phyloP scores from a whole-genome alignment of 2,329 filamentous ascomycete genomes.

The Alternaria infectoria region DNA sequence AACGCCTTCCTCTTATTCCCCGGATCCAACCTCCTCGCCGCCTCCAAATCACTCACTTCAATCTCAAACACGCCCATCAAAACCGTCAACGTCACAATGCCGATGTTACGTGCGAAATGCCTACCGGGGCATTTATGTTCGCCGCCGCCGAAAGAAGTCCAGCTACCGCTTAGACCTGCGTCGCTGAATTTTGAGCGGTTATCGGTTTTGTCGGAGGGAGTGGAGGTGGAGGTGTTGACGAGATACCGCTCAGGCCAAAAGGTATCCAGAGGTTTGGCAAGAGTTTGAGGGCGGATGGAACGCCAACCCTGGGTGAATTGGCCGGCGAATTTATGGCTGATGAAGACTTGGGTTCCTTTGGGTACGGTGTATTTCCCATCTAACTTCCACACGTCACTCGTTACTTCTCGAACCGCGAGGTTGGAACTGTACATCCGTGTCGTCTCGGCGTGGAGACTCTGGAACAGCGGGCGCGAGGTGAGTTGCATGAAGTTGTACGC shows the following conservation, averaged over 20 bases:
- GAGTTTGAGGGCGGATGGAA: not conserved
- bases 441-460: slow-evolving; percentile 22
- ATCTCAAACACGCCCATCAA: slow-evolving; percentile 12
- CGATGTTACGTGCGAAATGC: slow-evolving; percentile 24
- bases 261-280: slow-evolving; percentile 1
- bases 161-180: slow-evolving; percentile 16
- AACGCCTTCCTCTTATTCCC: slow-evolving; percentile 1
- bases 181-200: slow-evolving; percentile 16
- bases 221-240: not conserved
- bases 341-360: slow-evolving; percentile 16
- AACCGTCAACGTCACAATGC: slow-evolving; percentile 11
- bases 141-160: slow-evolving; percentile 24
- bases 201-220: fast-evolving
- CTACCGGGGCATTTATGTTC: slow-evolving; percentile 26
- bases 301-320: slow-evolving; percentile 14
- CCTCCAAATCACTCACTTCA: slow-evolving; percentile 1
- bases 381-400: slow-evolving; percentile 2
- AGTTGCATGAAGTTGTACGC: slow-evolving; percentile 18
- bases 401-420: slow-evolving; percentile 11
- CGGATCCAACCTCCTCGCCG: not conserved
- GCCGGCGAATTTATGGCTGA: slow-evolving; percentile 10
- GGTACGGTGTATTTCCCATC: slow-evolving; percentile 19
- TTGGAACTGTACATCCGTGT: slow-evolving; percentile 16
- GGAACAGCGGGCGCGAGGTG: slow-evolving; percentile 16
- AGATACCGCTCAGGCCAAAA: slow-evolving; percentile 27